Evolutionary conservation across 305 asterid genomes (phyloP), one percentile per base, ranked within the genome.

Genomic region (Fraxinus ornus): DNA sequence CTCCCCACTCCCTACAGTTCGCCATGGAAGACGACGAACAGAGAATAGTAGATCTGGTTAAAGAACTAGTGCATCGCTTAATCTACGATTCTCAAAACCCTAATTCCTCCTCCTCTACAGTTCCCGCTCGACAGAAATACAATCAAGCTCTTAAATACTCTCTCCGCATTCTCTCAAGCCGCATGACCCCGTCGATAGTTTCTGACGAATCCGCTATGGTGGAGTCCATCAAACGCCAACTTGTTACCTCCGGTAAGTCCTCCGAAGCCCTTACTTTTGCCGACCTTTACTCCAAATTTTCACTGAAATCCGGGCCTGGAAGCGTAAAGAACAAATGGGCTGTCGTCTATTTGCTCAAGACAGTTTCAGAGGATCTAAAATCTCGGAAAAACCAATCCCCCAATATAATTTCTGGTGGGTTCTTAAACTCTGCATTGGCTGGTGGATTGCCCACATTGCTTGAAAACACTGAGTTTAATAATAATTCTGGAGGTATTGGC

Each of bases 161-260:
- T 60, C 84, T 89, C 68, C 98, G 99, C 79, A 91, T 96, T 76
- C 96, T 96, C 70, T 92, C 95, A 78, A 94, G 99, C 84, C 95
- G 98, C 68, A 91, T 96, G 97, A 89, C 92, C 36, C 97, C 97
- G 3, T 92, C 98, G 72, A 91, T 94, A 83, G 83, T 92, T 6
- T 80, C 91, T 1, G 97, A 94, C 82, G 97, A 90, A n/a, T 83
- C 92, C 78, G 91, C 99, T 74, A 89, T 96, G 93, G 97, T 92
- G 39, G 97, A 96, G 89, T 94, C 98, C 66, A 92, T 96, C 83
- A 96, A 96, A 87, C 90, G 98, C 73, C 91, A 90, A 37, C 93
- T 96, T 81, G 99, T 97, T 84, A 94, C 94, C 21, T 86, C 91
- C 47, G 99, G 99, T 91, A 96, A 96, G 90, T 92, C 98, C 79